Evolutionary conservation across 202 grass and related monocot genomes (phyloP).

Genomic region (Tripidium arundinaceum): DNA sequence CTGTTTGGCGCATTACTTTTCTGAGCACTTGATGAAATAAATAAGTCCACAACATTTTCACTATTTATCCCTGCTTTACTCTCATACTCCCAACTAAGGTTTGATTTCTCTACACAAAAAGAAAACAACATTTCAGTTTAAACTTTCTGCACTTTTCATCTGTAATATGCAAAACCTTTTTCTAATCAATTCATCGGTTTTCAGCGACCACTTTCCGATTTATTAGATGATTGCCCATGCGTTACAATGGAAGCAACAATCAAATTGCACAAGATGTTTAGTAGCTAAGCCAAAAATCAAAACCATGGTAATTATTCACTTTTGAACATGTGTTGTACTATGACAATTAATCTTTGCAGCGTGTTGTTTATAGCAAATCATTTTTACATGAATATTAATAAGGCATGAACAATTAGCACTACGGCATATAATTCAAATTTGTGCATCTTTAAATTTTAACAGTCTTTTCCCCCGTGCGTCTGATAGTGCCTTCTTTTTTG

Average conservation of each 20-base stretch:
- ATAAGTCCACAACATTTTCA: not conserved
- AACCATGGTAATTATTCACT: not conserved
- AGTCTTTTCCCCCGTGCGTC: not conserved
- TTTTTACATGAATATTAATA: not conserved
- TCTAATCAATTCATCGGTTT: not conserved
- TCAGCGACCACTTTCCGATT: too few species aligned
- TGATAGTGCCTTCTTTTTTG: not conserved
- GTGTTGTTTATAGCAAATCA: not conserved
- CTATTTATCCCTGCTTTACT: not conserved
- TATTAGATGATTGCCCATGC: too few species aligned
- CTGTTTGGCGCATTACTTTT: not conserved
- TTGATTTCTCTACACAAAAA: not conserved
- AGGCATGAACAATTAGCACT: not conserved
- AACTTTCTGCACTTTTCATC: not conserved
- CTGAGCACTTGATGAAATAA: not conserved
- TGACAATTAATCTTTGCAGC: not conserved
- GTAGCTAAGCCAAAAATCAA: not conserved
- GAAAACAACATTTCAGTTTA: not conserved
- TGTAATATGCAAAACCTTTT: not conserved
- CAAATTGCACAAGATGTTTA: too few species aligned
- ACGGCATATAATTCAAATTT: not conserved
- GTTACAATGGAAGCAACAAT: too few species aligned
- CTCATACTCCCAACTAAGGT: not conserved
- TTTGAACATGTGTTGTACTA: not conserved
- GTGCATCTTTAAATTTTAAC: not conserved